Percentiles rank a stretch among this genome's conserved stretches.
Evolutionary conservation across 192 early-diverging fungal species (phyloP).

Genomic region (Diversispora eburnea): DNA sequence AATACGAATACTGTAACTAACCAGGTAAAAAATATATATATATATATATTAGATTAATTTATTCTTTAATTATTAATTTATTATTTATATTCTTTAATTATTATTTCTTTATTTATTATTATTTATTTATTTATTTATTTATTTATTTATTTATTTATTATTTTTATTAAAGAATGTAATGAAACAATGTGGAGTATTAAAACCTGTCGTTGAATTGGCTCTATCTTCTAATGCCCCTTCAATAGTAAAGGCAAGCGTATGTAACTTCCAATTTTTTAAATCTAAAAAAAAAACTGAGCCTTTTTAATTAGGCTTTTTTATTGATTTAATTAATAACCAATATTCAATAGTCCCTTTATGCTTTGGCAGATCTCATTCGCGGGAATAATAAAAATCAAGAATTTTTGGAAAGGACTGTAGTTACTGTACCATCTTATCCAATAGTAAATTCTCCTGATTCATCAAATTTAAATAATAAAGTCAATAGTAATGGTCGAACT

Average conservation of each 20-base stretch:
- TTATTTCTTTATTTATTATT: background rate
- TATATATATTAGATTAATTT: background rate
- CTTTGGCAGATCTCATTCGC: constrained; percentile 81
- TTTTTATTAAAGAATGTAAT: constrained; percentile 62
- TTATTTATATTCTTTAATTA: background rate
- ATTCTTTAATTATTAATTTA: background rate
- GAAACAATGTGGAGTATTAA: constrained; percentile 75
- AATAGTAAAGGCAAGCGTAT: constrained; percentile 65
- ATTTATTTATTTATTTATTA: background rate
- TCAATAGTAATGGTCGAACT: background rate
- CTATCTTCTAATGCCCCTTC: constrained; percentile 73
- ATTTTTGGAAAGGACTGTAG: constrained; percentile 65
- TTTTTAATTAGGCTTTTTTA: background rate
- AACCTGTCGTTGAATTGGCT: constrained; percentile 73
- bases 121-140: background rate
- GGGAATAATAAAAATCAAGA: constrained; percentile 75
- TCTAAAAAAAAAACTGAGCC: background rate
- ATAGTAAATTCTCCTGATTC: background rate
- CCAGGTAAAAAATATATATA: constrained; percentile 56
- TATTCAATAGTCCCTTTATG: constrained; percentile 61
- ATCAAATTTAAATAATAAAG: constrained; percentile 16
- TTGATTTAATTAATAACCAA: background rate
- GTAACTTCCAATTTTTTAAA: constrained; percentile 1
- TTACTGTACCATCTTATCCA: constrained; percentile 48
- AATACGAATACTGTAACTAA: constrained; percentile 84